Base-by-base conservation (phyloP, 1,284 basidiomycete genomes). In the Rhodotorula sp. region DNA sequence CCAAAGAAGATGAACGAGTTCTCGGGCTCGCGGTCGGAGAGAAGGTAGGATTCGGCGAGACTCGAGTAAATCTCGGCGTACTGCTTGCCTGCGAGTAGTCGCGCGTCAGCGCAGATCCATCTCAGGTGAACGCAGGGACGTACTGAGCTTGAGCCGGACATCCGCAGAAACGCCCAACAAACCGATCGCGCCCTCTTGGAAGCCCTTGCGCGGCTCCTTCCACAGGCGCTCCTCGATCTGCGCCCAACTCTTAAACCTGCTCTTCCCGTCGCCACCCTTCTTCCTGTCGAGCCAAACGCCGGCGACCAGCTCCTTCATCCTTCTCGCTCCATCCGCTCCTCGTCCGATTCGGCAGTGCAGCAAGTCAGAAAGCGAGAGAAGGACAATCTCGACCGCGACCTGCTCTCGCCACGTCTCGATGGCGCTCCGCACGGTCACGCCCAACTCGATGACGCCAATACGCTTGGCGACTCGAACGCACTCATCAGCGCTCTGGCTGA, bases 401-500 rank as follows among this genome's bases (percentile, higher is more conserved):
- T 95, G 89, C 79, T 99, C 95, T 71, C 89, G 86, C 79, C 93
- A 97, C 0, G 90, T 89, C 77, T 97, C 93, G 76, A 90, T 89
- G 4, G 92, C 89, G 28, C 90, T 85, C 9, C 93, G 87, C 62
- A 99, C 87, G 1, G 92, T 94, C 28, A 98, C 91, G 9, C 91
- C 91, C 1, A 99, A 83, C 77, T 98, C 94, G 71, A 98, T 94
- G 76, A 91, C 89, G 20, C 88, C 84, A 68, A 99, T 87, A 64
- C 86, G 85, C 62, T 87, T 88, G 0, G 92, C 92, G 62, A 89
- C 87, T 75, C 92, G 88, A 46, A 95, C 85, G 16, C 96, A 83
- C 47, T 86, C 84, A 2, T 85, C 77, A 26, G 88, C 84, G 71
- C 90, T 88, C 24, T 84, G 82, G 62, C 88, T 87, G 81, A 90